Base-by-base conservation (phyloP, 2,329 filamentous ascomycete species). In the Lithohypha guttulata region DNA sequence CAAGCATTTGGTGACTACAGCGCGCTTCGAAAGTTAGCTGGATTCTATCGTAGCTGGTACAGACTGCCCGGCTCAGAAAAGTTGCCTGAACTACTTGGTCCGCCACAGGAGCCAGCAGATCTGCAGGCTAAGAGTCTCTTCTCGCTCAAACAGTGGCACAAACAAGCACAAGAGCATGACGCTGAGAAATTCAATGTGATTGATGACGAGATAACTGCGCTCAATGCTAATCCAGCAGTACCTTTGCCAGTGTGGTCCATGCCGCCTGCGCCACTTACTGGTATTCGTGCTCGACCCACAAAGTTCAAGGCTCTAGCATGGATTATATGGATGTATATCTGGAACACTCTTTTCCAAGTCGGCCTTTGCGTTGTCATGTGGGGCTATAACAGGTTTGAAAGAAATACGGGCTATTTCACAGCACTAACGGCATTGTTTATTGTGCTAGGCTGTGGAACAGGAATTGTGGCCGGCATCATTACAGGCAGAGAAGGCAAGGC, bases 361-460 rank as follows among this genome's bases (percentile, higher is more conserved):
- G 69, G 75, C 13, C 68, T 93, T 2, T 81, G 77, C 6, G 79
- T 73, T 2, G 81, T 85, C 61, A 93, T 93, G 85, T 93, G 83
- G 82, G 77, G 74, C 2, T 66, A 82, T 59, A 81, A 84, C 54
- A 67, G 82, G 15, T 79, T 77, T 52, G 62, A 80, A 15, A 68
- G 85, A n/a, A 84, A 85, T 0, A 29, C 22, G 11, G 6, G n/a
- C 8, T 38, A 38, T 17, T 38, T 38, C 15, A 72, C 73, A 15
- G 93, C 84, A 84, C 73, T 77, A 8, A 87, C 83, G 0, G 85
- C 84, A 1, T 60, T 86, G 0, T 84, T 91, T 53, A 80, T 93
- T 13, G 81, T 73, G 2, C 55, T 89, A 4, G 84, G 77, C 2
- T 86, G 78, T 53, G 67, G 78, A 14, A 75, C 81, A 4, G 80